These are phyloP conservation scores for Teratosphaeria epicoccoides DNA, from an alignment of 2,329 filamentous ascomycete species.

Conservation along the genomic window DNA sequence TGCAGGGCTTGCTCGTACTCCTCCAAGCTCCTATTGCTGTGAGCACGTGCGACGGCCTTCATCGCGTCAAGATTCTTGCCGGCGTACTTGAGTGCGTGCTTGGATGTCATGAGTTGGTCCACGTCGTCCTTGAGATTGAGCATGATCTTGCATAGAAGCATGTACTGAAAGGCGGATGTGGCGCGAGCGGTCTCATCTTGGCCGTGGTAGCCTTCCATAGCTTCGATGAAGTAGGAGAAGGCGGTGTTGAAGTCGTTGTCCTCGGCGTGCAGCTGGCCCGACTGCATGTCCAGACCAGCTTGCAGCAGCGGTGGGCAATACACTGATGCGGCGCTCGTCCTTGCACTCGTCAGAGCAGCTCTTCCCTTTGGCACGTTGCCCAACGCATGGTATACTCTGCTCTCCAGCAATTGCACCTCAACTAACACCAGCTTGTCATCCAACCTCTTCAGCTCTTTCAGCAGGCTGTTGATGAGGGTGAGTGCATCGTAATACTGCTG, in stretches of 20 bases:
- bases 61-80: slow-evolving; percentile 95
- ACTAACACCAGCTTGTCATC: slow-evolving; percentile 98
- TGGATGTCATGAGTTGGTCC: slow-evolving; percentile 84
- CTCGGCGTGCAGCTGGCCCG: slow-evolving; percentile 95
- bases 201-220: slow-evolving; percentile 88
- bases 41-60: slow-evolving; percentile 94
- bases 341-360: slow-evolving; percentile 84
- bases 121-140: slow-evolving; percentile 94
- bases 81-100: slow-evolving; percentile 93
- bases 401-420: slow-evolving; percentile 95
- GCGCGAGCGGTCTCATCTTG: slow-evolving; percentile 82
- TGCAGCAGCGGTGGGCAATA: slow-evolving; percentile 94
- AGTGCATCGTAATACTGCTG: slow-evolving; percentile 95
- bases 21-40: slow-evolving; percentile 88
- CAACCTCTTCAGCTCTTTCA: slow-evolving; percentile 92
- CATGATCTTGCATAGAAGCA: slow-evolving; percentile 99
- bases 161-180: slow-evolving; percentile 97
- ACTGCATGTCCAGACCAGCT: slow-evolving; percentile 97
- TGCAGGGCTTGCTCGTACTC: slow-evolving; percentile 92
- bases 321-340: slow-evolving; percentile 90
- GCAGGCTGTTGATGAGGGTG: slow-evolving; percentile 88
- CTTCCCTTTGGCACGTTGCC: slow-evolving; percentile 94
- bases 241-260: slow-evolving; percentile 99
- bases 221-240: slow-evolving; percentile 98
- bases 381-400: slow-evolving; percentile 90